Percentiles rank a stretch among this genome's conserved stretches.
These are phyloP conservation scores for Camellia granthamiana DNA, from an alignment of 148 eudicot species.

Conservation along the genomic window DNA sequence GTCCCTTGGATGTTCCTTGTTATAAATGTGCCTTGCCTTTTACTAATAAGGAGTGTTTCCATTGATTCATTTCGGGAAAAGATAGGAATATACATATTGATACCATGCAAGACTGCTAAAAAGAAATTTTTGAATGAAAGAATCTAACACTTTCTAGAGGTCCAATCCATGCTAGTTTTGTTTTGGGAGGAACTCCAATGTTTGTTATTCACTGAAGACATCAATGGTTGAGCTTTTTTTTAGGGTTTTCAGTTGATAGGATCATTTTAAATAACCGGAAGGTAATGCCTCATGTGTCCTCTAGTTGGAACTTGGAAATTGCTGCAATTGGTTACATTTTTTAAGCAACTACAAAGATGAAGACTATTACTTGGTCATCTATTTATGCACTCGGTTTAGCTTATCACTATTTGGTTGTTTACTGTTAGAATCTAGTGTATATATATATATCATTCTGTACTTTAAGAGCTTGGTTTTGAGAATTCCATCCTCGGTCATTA, in stretches of 20 bases:
- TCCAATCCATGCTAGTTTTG: too few species aligned
- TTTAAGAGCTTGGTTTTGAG: background rate
- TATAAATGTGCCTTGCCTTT: too few species aligned
- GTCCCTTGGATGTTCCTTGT: too few species aligned
- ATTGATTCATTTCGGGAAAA: too few species aligned
- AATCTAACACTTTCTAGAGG: too few species aligned
- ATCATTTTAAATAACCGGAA: background rate
- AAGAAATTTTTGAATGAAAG: too few species aligned
- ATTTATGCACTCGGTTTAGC: background rate
- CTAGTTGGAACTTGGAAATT: background rate
- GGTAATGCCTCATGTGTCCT: background rate
- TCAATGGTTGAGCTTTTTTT: background rate
- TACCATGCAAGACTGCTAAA: too few species aligned
- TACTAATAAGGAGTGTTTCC: too few species aligned
- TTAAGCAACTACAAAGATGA: background rate
- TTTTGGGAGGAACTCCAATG: too few species aligned
- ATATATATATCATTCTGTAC: too few species aligned
- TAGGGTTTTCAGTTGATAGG: background rate
- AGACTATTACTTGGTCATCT: background rate
- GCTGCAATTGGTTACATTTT: too few species aligned
- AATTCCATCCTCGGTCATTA: background rate
- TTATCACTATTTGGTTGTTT: background rate
- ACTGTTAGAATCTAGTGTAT: background rate
- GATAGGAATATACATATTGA: too few species aligned
- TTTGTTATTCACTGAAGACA: background rate